Evolutionary conservation across 2,329 filamentous ascomycete species (phyloP), one percentile per base, ranked within the genome.

Genomic region (Calonectria hongkongensis): DNA sequence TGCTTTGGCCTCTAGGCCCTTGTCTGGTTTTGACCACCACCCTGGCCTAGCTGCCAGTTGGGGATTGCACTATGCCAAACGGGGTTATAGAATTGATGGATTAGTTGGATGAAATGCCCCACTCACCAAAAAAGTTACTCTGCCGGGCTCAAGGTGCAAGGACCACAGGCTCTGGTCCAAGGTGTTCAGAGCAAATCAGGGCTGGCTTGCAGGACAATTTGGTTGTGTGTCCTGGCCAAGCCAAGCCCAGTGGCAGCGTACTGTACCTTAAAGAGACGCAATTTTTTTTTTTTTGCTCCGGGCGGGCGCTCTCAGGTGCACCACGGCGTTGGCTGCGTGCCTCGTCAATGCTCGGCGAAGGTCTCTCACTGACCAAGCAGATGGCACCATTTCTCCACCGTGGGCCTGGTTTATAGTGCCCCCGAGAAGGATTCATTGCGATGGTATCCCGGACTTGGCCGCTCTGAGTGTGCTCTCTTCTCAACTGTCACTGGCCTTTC

Each of bases 361-460:
- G 71, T 74, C 67, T 73, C 45, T 71, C 71, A 76, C 68, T 62
- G 74, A 64, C 73, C 67, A 76, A 77, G 78, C 56, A 74, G 66
- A 80, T 79, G 78, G 78, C 78, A 79, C 78, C 78, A 79, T 73
- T 78, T 66, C 78, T 75, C 78, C 78, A 79, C 76, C 76, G 72
- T 77, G 78, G 76, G 58, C 76, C 77, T 74, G 51, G 66, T 75
- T 71, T 70, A 75, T 76, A 68, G 68, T 74, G 71, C 66, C 69
- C 71, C 68, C 72, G 62, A 70, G 66, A 75, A 54, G 54, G 66
- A 69, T 64, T 60, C 45, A 64, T 36, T 56, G n/a, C 30, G 43
- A 45, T 21, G 48, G 47, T 47, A 58, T 69, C 58, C 70, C 73
- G 73, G 73, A 62, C 73, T 72, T 72, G 73, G 62, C 70, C 73